Evolutionary conservation across 2,329 filamentous ascomycete genomes (phyloP), one percentile per base, ranked within the genome.

Genomic region (Penicillium sp.): DNA sequence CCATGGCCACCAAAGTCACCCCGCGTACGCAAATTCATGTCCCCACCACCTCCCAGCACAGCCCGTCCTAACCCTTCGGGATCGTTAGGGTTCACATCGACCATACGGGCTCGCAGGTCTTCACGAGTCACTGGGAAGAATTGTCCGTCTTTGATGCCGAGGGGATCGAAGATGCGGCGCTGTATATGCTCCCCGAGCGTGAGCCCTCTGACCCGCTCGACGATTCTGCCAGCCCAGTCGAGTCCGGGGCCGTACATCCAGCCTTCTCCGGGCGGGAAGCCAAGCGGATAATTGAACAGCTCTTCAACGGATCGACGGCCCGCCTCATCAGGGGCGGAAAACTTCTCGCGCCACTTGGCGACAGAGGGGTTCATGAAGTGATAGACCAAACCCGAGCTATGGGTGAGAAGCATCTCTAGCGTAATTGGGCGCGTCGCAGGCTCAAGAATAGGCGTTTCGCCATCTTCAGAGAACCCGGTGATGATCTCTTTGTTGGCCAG

Each of bases 211-310:
- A 82, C 66, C 0, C 77, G 72, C 63, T 85, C 83, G 1, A 86
- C 74, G 0, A 85, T 71, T 0, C 77, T 74, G 2, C 84, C 83
- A 0, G 79, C 81, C 83, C 82, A 86, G 71, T 86, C 84, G 1
- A 82, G 67, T 1, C 78, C 75, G 0, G 76, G 63, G 0, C 82
- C 78, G 61, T 86, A 86, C 62, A 76, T 73, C 83, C 83, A 86
- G 3, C 74, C 70, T 0, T 72, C 69, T 0, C 83, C 84, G 0
- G 84, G 84, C 57, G 86, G 80, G 61, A 78, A 84, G 10, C 68
- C 53, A 2, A 86, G 76, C 0, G 83, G 82, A 10, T 79, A 75
- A 11, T 62, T 60, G 60, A 78, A 83, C 0, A 75, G 63, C 17
- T 80, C 76, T 11, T 79, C 76, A 0, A 86, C 77, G 0, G 73